These are phyloP conservation scores for Debaryomyces singareniensis DNA, from an alignment of 1,139 yeast species.

Conservation along the genomic window DNA sequence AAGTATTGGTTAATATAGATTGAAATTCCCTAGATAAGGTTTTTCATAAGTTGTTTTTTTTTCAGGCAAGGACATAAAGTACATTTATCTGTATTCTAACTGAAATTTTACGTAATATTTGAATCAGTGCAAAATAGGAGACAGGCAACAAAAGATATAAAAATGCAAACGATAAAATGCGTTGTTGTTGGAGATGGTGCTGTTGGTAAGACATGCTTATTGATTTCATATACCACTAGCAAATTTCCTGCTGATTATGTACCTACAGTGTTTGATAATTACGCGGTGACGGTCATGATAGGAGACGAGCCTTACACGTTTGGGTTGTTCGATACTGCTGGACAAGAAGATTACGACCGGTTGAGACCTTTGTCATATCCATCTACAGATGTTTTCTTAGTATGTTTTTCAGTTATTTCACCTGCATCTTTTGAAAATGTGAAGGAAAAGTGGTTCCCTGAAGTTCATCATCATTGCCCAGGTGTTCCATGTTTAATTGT, in stretches of 20 bases:
- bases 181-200: conserved; percentile 99
- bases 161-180: conserved; percentile 86
- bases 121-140: conserved; percentile 1
- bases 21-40: background rate
- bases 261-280: conserved; percentile 91
- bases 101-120: no score
- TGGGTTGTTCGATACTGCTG: conserved; percentile 96
- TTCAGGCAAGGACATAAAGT: no score
- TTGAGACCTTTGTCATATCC: conserved; percentile 95
- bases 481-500: conserved; percentile 95
- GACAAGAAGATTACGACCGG: conserved; percentile 98
- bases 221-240: conserved; percentile 84
- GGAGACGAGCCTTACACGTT: conserved; percentile 97
- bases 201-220: conserved; percentile 87
- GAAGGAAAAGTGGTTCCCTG: conserved; percentile 97
- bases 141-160: conserved; percentile 2
- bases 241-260: conserved; percentile 86
- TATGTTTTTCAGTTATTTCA: conserved; percentile 90
- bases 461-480: conserved; percentile 96
- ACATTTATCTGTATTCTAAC: no score
- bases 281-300: conserved; percentile 97
- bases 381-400: conserved; percentile 91
- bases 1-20: background rate
- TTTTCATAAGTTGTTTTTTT: background rate
- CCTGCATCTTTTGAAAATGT: conserved; percentile 99